Evolutionary conservation across 208 protist genomes (phyloP), one percentile per base, ranked within the genome.

Genomic region (Acanthamoeba royreba): DNA sequence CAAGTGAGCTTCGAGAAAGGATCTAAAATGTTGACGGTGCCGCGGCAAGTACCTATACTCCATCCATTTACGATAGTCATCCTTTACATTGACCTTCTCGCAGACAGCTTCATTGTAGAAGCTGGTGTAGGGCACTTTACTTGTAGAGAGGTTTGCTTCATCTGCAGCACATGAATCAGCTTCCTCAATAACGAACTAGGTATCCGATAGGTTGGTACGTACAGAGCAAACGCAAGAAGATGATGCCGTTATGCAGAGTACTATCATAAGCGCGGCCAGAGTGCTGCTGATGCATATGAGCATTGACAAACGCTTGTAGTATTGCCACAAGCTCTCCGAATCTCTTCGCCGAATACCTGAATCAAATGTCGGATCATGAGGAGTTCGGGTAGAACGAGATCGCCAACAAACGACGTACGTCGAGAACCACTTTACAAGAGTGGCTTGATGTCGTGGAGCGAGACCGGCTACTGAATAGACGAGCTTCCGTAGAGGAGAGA

Each of bases 21-120:
- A n/a, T n/a, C n/a, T n/a, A n/a, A n/a, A n/a, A n/a, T n/a, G 53
- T n/a, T n/a, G n/a, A n/a, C n/a, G n/a, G n/a, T n/a, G n/a, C n/a
- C n/a, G n/a, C n/a, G n/a, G n/a, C n/a, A n/a, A n/a, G n/a, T n/a
- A 87, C 74, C 49, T 4, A 17, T n/a, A 8, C 8, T 47, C 19
- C 61, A 35, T 45, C 94, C 95, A 97, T 35, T 92, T 47, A 19
- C 43, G 45, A 90, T 94, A 97, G 45, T 97, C 96, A 46, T 94
- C 74, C 63, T 93, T 94, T n/a, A 96, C 22, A 83, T 96, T 94
- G 7, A 97, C 61, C 55, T 96, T 93, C 9, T 86, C 83, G 74
- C 95, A 96, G 15, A 97, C 74, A 3, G 92, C 46, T 43, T 96
- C 93, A 86, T 96, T 96, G 93, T 96, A 95, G 49, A 97, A 97